Percentiles rank a stretch among this genome's conserved stretches.
Conservation (phyloP, 139 green algal species). For the Mesotaenium endlicherianum region DNA sequence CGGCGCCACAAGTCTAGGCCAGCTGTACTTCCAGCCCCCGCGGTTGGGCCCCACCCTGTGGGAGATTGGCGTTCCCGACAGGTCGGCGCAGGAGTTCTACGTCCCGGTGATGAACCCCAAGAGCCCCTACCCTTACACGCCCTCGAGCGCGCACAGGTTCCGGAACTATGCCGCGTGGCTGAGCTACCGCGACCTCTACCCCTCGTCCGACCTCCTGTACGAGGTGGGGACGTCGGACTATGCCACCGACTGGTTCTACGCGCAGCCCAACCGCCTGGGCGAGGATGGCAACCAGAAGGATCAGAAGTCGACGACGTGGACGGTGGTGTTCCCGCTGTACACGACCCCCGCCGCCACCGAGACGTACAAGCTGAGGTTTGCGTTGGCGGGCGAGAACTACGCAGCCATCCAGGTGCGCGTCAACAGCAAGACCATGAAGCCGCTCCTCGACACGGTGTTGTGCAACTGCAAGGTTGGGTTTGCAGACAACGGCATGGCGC, state of each 20-base stretch:
- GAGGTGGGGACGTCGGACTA: neutral
- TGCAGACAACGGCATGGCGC: constrained; percentile 29
- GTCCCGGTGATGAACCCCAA: constrained; percentile 23
- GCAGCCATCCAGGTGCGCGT: constrained; percentile 15
- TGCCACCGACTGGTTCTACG: constrained; percentile 27
- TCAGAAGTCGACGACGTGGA: neutral
- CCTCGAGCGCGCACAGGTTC: constrained; percentile 2
- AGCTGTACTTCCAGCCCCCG: constrained; percentile 8
- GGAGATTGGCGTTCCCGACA: constrained; percentile 37
- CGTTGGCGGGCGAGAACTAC: constrained; percentile 16
- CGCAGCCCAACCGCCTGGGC: neutral
- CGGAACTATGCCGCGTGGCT: constrained; percentile 26
- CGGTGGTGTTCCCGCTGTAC: constrained; percentile 18
- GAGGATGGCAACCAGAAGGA: neutral
- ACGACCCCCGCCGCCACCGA: neutral
- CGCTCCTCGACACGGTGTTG: constrained; percentile 6
- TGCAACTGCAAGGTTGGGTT: neutral
- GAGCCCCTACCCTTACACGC: constrained; percentile 25
- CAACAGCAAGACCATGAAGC: neutral
- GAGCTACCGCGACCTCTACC: neutral
- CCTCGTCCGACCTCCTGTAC: neutral
- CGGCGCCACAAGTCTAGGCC: neutral
- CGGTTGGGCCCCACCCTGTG: constrained; percentile 26
- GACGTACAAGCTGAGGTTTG: constrained; percentile 14
- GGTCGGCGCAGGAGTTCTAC: constrained; percentile 25